A percentile compares a stretch with the other conserved stretches of the same genome.
phyloP scores from a whole-genome alignment of 1,139 yeast species.

The Yamadazyma conglobata region DNA sequence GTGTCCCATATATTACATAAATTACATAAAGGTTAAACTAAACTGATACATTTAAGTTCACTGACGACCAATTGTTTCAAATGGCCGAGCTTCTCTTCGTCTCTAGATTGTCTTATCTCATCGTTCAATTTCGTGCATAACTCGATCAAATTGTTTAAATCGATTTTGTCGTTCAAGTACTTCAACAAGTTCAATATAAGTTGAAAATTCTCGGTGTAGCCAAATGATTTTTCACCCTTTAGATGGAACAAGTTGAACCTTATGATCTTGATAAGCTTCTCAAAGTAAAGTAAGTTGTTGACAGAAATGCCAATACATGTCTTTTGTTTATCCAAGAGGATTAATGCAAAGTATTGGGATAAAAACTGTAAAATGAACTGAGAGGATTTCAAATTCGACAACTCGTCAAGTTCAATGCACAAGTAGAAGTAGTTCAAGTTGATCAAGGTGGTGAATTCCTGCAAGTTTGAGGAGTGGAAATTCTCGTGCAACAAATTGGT shows the following conservation, averaged over 20 bases:
- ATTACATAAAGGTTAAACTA: background rate
- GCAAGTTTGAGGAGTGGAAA: conserved; percentile 18
- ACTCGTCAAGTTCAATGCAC: conserved; percentile 40
- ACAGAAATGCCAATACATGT: conserved; percentile 14
- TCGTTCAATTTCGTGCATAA: conserved; percentile 7
- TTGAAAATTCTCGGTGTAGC: conserved; percentile 30
- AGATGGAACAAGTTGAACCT: conserved; percentile 25
- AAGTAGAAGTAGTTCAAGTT: conserved; percentile 40
- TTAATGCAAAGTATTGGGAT: conserved; percentile 38
- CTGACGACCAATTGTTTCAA: background rate
- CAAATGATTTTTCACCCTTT: conserved; percentile 11
- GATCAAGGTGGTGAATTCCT: conserved; percentile 30
- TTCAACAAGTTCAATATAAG: conserved; percentile 25
- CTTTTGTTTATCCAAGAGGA: conserved; percentile 19
- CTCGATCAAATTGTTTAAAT: conserved; percentile 5
- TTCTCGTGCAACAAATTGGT: conserved; percentile 26
- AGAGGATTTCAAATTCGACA: conserved; percentile 34
- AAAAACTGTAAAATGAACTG: conserved; percentile 43
- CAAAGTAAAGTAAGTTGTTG: conserved; percentile 29
- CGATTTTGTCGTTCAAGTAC: conserved; percentile 11
- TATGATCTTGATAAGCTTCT: conserved; percentile 36
- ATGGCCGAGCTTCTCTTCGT: background rate
- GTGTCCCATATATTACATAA: too few relatives aligned
- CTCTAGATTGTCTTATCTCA: conserved; percentile 1
- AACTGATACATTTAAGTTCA: conserved; percentile 1